Base-by-base conservation (phyloP, 345 rosid genomes). In the Eucalyptus curtisii region DNA sequence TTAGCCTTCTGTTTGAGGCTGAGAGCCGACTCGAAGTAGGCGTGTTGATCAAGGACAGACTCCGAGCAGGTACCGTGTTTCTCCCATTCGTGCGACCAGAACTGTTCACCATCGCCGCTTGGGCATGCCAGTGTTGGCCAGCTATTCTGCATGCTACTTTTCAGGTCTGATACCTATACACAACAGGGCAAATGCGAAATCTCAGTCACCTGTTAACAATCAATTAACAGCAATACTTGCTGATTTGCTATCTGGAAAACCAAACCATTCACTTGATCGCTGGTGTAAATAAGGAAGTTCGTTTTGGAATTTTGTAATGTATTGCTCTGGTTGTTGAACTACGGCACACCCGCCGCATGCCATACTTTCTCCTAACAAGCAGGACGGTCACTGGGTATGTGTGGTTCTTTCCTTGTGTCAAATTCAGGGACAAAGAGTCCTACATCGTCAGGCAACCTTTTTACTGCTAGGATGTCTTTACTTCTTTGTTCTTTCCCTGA, bases 41-140 rank as follows among this genome's bases (percentile, higher is more conserved):
- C 90, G 71, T 94, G 99, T 45, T 96, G 99, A 90, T 93, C 91
- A 37, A 98, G 96, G 86, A 89, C 92, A 4, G 97, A 93, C 92
- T 98, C 94, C 1, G 98, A 95, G 92, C 99, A 98, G 8, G 98
- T 98, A 2, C 99, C 99, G 50, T 98, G 99, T 86, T 97, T 98
- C 57, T 94, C 95, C 99, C 99, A 98, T 89, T 98, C 99, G 80
- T 96, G 99, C 11, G 96, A 86, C 99, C 99, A 98, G 33, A 98
- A 98, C 3, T 87, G 86, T 19, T 90, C 85, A 14, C 98, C 97
- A 52, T 89, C 86, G 76, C 92, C 88, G 87, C 97, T 95, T 4
- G 99, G 98, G 71, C 99, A 98, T 25, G 98, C 92, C 49, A 98
- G 92, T 24, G 99, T 91, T 25, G 99, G 98, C 99, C 99, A 98